Base-by-base conservation (phyloP, 2,329 filamentous ascomycete species). In the Chaetomiaceae sp. region DNA sequence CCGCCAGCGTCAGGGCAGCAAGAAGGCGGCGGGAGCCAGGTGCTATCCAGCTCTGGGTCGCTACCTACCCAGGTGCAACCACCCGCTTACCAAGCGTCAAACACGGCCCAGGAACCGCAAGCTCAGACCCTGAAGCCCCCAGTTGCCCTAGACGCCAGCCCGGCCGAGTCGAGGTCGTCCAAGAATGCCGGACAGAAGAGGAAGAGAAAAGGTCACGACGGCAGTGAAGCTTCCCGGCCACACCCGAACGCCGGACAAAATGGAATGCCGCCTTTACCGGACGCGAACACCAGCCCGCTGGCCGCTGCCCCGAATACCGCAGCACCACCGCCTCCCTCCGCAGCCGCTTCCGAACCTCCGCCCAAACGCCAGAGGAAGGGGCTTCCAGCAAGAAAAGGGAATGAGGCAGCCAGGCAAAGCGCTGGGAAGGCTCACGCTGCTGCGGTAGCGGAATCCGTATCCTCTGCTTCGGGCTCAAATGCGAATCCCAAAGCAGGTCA, bases 301-400 rank as follows among this genome's bases (percentile, higher is more conserved):
- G 52, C 53, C 7, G 47, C 56, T 7, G 47, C 55, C 6, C 29
- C 47, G 34, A 53, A 12, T 33, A 58, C 45, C 19, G 31, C 33
- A 40, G 34, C 27, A 8, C 22, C 46, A 5, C 34, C 42, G 9
- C 37, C 36, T 17, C 25, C 40, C 17, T 15, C 48, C n/a, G n/a
- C n/a, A 25, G 20, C 51, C 11, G 27, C 44, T 29, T 8, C 50
- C 23, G 51, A 63, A 1, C 68, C 71, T 12, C 60, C 67, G 37
- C 55, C 69, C 2, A 75, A 75, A 54, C 65, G 70, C 27, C 69
- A 71, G 50, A 64, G 70, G 12, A 74, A 72, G 51, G 63, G 63
- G 47, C 14, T 56, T 29, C 44, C 55, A 54, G 49, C 68, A 42
- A 56, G 61, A 38, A 59, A 55, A 44, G 53, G 48, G n/a, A 51